Evolutionary conservation across 495 filamentous ascomycete genomes (phyloP).

Genomic region (Penicillium goetzii): DNA sequence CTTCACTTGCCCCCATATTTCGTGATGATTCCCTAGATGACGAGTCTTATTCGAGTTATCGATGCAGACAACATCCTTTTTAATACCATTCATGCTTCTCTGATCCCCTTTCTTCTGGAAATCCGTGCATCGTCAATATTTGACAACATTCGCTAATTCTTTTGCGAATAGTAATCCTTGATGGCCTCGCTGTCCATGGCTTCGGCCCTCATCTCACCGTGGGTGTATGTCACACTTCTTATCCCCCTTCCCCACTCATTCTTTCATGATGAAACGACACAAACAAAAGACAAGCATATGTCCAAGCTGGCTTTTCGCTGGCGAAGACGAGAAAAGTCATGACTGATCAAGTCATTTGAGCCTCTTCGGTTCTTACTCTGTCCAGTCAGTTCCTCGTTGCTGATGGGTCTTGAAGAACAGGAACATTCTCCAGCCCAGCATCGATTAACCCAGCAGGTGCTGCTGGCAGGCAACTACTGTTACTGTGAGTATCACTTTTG

Average conservation of each 20-base stretch:
- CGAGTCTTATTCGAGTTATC: constrained; percentile 66
- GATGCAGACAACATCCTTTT: constrained; percentile 60
- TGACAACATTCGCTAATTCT: constrained; percentile 33
- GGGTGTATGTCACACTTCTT: constrained; percentile 40
- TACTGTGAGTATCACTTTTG: constrained; percentile 31
- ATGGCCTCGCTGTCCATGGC: not conserved
- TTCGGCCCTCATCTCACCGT: constrained; percentile 14
- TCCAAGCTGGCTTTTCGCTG: constrained; percentile 52
- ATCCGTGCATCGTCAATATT: constrained; percentile 19
- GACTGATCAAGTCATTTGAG: constrained; percentile 47
- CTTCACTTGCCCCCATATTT: constrained; percentile 23
- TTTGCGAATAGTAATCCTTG: constrained; percentile 21
- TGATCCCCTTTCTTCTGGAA: constrained; percentile 37
- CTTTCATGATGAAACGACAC: constrained; percentile 56
- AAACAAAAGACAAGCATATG: constrained; percentile 64
- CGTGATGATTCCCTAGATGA: constrained; percentile 63
- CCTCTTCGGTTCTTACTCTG: constrained; percentile 22
- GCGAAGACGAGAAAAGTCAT: constrained; percentile 55
- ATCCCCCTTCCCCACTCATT: constrained; percentile 13
- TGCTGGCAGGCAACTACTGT: constrained; percentile 3
- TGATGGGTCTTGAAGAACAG: constrained; percentile 35
- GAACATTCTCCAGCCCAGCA: not conserved
- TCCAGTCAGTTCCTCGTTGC: constrained; percentile 33
- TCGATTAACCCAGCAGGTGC: constrained; percentile 14
- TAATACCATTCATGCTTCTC: constrained; percentile 64